Conservation (phyloP, 1,284 basidiomycete species). For the Inonotus obliquus region DNA sequence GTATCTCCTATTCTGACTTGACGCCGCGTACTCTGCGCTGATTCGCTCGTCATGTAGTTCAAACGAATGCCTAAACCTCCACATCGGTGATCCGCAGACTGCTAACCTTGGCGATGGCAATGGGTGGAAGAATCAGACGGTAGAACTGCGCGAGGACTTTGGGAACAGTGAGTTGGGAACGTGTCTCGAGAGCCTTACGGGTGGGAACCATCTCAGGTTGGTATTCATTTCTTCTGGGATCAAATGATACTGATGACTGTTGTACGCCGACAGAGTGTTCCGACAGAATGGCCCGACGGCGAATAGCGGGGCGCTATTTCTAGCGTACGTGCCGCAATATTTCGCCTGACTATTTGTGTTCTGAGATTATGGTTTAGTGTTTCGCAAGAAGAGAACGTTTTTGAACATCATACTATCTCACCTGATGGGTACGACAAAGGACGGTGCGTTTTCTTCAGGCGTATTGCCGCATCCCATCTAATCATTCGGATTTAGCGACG, state of each 20-base stretch:
- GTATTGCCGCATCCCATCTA: neutral
- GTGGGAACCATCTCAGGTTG: constrained; percentile 65
- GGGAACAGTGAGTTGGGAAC: constrained; percentile 52
- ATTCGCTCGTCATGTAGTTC: constrained; percentile 38
- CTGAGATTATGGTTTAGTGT: neutral
- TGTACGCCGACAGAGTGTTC: constrained; percentile 48
- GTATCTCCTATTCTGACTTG: constrained; percentile 17
- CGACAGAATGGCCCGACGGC: constrained; percentile 65
- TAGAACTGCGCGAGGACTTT: constrained; percentile 65
- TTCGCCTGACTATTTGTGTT: constrained; percentile 4
- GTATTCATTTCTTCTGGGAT: neutral
- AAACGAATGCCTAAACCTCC: constrained; percentile 67
- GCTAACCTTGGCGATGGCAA: constrained; percentile 16
- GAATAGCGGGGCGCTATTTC: constrained; percentile 60
- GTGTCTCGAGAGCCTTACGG: constrained; percentile 57
- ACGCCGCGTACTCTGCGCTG: neutral
- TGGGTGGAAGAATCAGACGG: constrained; percentile 37
- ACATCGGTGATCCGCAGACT: constrained; percentile 55
- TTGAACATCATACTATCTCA: constrained; percentile 44
- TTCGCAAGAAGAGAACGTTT: constrained; percentile 55
- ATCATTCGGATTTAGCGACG: constrained; percentile 25
- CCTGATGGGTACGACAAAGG: constrained; percentile 33
- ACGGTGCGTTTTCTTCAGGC: constrained; percentile 16
- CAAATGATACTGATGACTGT: neutral
- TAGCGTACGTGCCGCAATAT: constrained; percentile 46